Evolutionary conservation across 2,329 filamentous ascomycete species (phyloP), one percentile per base, ranked within the genome.

Genomic region (Cercospora berteroae): DNA sequence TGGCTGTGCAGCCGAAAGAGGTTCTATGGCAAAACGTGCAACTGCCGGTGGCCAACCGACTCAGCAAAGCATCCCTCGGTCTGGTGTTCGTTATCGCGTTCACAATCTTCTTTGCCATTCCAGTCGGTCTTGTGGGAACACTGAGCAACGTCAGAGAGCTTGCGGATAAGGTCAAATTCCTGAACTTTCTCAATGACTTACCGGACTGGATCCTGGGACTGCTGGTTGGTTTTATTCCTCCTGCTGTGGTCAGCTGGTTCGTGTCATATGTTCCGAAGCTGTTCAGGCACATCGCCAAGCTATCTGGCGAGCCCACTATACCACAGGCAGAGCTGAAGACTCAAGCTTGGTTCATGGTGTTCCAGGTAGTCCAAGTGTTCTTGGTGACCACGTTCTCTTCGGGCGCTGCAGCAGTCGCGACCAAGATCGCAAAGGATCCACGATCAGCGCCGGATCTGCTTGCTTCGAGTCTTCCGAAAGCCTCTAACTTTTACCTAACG

Each of bases 1-100:
- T 83, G 25, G 81, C 80, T 66, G 77, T 83, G 1, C 72, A 79
- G 62, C 82, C 82, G 1, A 77, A 80, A 39, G 82, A 84, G 65
- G 79, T 84, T 6, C 76, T 84, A 0, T 84, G 82, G 82, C 74
- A 77, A 39, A 83, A 83, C 64, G 69, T 84, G 31, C 74, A 79
- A 12, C 80, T 82, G 52, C 74, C 75, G 5, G 69, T 71, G 10
- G 39, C 71, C 6, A 68, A 67, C 10, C 74, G 75, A 20, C 52
- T 77, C 5, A 74, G 72, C 23, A 75, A 76, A 44, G 75, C 75
- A 1, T 75, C 73, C 0, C 63, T 77, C 12, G 76, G 71, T 12
- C 67, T 77, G 12, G 72, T 67, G 0, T 78, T 79, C 44, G 75
- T 79, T 4, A 71, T 77, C 6, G 72, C 67, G 7, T 77, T 79